Base-by-base conservation (phyloP, 2,329 filamentous ascomycete genomes). In the Penicillium crustosum region DNA sequence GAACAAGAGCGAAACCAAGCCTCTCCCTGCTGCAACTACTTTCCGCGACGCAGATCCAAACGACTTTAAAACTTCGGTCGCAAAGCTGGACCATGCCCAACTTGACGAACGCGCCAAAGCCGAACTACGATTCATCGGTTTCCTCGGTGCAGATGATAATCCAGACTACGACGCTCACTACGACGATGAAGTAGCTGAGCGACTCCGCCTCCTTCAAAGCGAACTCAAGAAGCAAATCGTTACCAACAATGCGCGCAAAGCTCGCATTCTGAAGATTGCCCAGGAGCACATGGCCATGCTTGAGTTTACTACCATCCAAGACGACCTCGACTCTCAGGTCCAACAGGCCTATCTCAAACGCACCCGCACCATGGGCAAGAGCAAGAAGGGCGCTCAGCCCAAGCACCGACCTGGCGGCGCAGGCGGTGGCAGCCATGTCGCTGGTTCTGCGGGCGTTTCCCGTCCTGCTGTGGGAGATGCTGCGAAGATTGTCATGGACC, bases 261-360 rank as follows among this genome's bases (percentile, higher is more conserved):
- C 91, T 7, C 86, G 93, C 2, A 81, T 99, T 12, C 86, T 91
- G 1, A 93, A 97, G 38, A 83, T 97, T 29, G 91, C 94, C 8
- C 89, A 92, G 67, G 93, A 96, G 73, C 88, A 91, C 64, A 93
- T 99, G 86, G 94, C 94, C 0, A 88, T 94, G 77, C 94, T 99
- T 72, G 94, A 99, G 73, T 99, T 96, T 79, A 89, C 89, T 73
- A 97, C 92, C 55, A 99, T 99, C 67, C 88, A 95, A 50, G 94
- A 99, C 72, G 94, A 99, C 73, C 86, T 99, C 23, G 94, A 99
- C 79, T 87, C 88, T 42, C 94, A 97, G 73, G 92, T 97, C 42
- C 93, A 97, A 71, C 89, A 91, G 51, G 93, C 94, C 4, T 99
- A 97, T 71, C 86, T 96, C 44, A 99, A 99, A 79, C 89, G 94